Evolutionary conservation across 495 filamentous ascomycete genomes (phyloP).

Genomic region (Tuber calosporum): DNA sequence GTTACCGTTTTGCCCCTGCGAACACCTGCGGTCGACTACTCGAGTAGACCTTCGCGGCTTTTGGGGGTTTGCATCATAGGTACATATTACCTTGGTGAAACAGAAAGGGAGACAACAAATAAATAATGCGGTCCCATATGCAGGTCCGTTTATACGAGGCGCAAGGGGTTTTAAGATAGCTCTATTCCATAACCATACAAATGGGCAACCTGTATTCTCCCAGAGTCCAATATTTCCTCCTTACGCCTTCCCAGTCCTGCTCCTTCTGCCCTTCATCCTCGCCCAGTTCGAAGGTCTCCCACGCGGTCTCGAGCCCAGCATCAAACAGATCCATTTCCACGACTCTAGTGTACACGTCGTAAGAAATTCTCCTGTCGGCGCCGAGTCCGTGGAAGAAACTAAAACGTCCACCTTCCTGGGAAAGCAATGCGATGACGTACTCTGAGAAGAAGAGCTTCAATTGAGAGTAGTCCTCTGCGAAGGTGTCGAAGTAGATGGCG

Average conservation of each 20-base stretch:
- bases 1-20: background rate
- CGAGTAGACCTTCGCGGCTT: background rate
- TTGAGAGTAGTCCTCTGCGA: slow-evolving; percentile 83
- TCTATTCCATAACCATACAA: slow-evolving; percentile 44
- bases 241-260: slow-evolving; percentile 72
- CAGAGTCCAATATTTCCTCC: slow-evolving; percentile 79
- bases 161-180: background rate
- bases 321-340: slow-evolving; percentile 87
- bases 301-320: slow-evolving; percentile 82
- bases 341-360: slow-evolving; percentile 92
- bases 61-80: background rate
- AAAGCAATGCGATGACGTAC: slow-evolving; percentile 69
- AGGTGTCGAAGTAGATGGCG: slow-evolving; percentile 96
- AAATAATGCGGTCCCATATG: background rate
- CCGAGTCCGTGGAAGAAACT: slow-evolving; percentile 95
- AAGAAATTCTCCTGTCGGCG: slow-evolving; percentile 83
- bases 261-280: slow-evolving; percentile 45
- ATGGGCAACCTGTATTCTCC: slow-evolving; percentile 65
- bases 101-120: background rate
- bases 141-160: background rate
- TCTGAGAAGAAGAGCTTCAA: slow-evolving; percentile 84
- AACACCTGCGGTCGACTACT: background rate
- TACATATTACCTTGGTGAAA: background rate
- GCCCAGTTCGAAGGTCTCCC: slow-evolving; percentile 70
- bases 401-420: slow-evolving; percentile 60